phyloP scores from a whole-genome alignment of 2,329 filamentous ascomycete species.

The Colletotrichum endophyticum region DNA sequence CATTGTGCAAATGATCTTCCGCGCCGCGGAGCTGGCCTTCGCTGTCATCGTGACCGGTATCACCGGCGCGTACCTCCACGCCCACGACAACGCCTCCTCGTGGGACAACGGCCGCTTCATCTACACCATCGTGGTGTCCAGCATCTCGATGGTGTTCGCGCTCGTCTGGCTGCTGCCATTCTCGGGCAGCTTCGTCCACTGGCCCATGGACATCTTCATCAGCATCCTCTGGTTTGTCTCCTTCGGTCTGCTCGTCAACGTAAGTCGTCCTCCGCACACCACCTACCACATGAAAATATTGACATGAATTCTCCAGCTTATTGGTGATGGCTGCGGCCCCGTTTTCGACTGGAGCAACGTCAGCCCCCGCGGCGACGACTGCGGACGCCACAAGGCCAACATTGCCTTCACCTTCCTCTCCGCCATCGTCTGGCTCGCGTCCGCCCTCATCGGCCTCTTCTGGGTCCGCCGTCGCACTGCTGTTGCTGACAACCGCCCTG shows the following conservation, averaged over 20 bases:
- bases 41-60: slow-evolving; percentile 75
- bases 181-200: slow-evolving; percentile 69
- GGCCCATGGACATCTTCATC: slow-evolving; percentile 73
- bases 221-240: slow-evolving; percentile 73
- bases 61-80: slow-evolving; percentile 69
- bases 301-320: slow-evolving; percentile 30
- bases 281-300: not conserved
- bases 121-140: slow-evolving; percentile 76
- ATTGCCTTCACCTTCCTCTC: slow-evolving; percentile 76
- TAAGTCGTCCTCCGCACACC: slow-evolving; percentile 36
- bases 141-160: slow-evolving; percentile 70
- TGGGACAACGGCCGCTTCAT: slow-evolving; percentile 71
- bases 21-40: slow-evolving; percentile 65
- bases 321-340: slow-evolving; percentile 56
- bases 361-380: slow-evolving; percentile 52
- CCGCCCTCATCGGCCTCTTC: slow-evolving; percentile 61
- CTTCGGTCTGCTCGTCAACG: slow-evolving; percentile 70
- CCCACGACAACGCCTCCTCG: slow-evolving; percentile 45
- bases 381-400: slow-evolving; percentile 72
- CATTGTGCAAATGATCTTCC: slow-evolving; percentile 42
- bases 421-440: slow-evolving; percentile 73
- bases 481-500: slow-evolving; percentile 27
- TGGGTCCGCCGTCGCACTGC: slow-evolving; percentile 51
- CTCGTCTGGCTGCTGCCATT: slow-evolving; percentile 78
- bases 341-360: slow-evolving; percentile 67